Conservation (phyloP, 108 stramenopile genomes). For the Nitzschia sp. region DNA sequence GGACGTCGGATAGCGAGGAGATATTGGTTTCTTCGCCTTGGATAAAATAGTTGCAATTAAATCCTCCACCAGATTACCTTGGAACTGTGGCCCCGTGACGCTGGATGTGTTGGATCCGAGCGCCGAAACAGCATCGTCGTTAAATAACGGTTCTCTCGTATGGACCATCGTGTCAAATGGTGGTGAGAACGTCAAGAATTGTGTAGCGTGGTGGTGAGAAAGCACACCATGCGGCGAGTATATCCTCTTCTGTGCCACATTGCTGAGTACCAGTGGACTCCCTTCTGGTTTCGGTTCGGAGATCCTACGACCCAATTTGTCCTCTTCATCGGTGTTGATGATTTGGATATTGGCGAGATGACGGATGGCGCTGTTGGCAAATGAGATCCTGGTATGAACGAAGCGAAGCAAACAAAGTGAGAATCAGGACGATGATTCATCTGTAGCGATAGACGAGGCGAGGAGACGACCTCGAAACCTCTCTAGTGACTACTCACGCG, state of each 20-base stretch:
- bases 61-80: background rate
- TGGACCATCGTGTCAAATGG: slow-evolving; percentile 22
- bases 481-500: slow-evolving; percentile 16
- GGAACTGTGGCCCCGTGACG: background rate
- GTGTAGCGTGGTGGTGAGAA: slow-evolving; percentile 46
- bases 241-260: slow-evolving; percentile 33
- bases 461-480: background rate
- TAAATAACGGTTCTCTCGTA: no score
- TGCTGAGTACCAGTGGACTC: slow-evolving; percentile 30
- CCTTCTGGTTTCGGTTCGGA: slow-evolving; percentile 19
- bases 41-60: background rate
- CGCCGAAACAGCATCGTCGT: background rate
- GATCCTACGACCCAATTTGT: background rate
- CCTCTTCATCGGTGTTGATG: slow-evolving; percentile 12
- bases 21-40: background rate
- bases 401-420: background rate
- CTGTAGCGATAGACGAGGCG: background rate
- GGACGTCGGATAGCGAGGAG: no score
- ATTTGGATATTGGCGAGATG: slow-evolving; percentile 29
- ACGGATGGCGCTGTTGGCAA: slow-evolving; percentile 20
- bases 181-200: slow-evolving; percentile 43
- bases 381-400: slow-evolving; percentile 10
- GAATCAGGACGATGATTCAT: background rate
- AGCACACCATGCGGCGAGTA: slow-evolving; percentile 40
- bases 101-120: background rate